Conservation (phyloP, 495 filamentous ascomycete genomes). For the Umbilicaria muhlenbergii region DNA sequence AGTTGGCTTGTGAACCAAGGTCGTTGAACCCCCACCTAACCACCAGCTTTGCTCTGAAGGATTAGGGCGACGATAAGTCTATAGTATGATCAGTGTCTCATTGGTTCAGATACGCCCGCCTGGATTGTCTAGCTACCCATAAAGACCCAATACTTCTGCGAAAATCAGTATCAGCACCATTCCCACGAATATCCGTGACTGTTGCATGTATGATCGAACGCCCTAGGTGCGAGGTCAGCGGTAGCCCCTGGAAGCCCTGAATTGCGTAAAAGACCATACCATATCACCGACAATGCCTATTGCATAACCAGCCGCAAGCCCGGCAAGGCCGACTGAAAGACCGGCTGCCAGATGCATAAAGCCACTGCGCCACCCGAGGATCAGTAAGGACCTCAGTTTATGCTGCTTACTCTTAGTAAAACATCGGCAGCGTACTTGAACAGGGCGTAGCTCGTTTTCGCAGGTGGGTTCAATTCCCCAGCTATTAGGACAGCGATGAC, state of each 20-base stretch:
- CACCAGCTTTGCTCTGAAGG: not conserved
- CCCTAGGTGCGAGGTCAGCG: slow-evolving; percentile 36
- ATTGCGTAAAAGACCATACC: slow-evolving; percentile 23
- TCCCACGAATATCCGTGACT: slow-evolving; percentile 89
- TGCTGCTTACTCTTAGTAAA: too few species aligned
- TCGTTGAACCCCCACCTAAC: too few species aligned
- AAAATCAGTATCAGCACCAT: slow-evolving; percentile 99
- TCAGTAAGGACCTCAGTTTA: slow-evolving; percentile 10
- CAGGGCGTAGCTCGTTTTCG: slow-evolving; percentile 49
- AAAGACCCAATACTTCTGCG: slow-evolving; percentile 90
- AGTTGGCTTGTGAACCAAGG: too few species aligned
- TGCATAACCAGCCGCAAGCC: slow-evolving; percentile 90
- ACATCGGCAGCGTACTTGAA: slow-evolving; percentile 47
- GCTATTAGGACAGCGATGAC: slow-evolving; percentile 93
- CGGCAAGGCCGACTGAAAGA: slow-evolving; percentile 80
- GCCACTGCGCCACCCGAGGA: slow-evolving; percentile 31
- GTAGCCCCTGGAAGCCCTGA: not conserved
- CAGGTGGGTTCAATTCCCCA: slow-evolving; percentile 57
- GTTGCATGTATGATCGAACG: slow-evolving; percentile 86
- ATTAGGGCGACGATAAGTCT: slow-evolving; percentile 17
- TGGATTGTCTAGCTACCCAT: slow-evolving; percentile 52
- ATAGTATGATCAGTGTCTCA: slow-evolving; percentile 1
- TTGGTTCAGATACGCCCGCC: not conserved
- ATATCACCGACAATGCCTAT: slow-evolving; percentile 93
- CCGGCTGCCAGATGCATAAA: slow-evolving; percentile 90